phyloP scores from a whole-genome alignment of 805 yeast species.

The Danielia oregonensis region DNA sequence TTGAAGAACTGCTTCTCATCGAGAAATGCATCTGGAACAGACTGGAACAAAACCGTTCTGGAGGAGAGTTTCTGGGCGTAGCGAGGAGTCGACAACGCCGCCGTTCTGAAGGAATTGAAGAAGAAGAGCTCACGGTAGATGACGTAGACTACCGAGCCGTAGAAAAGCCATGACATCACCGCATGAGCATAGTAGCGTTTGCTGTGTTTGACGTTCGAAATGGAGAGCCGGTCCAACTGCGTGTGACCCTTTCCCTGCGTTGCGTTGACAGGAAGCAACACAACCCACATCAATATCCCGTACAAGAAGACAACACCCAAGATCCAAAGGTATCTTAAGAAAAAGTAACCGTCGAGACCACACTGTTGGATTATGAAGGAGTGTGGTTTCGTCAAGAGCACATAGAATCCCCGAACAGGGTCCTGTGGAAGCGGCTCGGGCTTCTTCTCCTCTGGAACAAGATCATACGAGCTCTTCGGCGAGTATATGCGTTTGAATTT shows the following conservation, averaged over 20 bases:
- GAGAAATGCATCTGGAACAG: conserved; percentile 72
- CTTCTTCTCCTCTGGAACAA: conserved; percentile 50
- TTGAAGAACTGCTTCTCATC: conserved; percentile 70
- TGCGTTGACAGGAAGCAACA: conserved; percentile 83
- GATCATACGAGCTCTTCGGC: conserved; percentile 68
- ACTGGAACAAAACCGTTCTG: conserved; percentile 79
- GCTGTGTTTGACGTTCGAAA: conserved; percentile 62
- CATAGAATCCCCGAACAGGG: conserved; percentile 64
- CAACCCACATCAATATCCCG: conserved; percentile 54
- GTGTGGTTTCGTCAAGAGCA: conserved; percentile 63
- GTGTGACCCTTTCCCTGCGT: conserved; percentile 54
- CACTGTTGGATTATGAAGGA: conserved; percentile 78
- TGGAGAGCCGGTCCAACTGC: conserved; percentile 76
- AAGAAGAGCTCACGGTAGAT: conserved; percentile 80
- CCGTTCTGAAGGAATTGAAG: conserved; percentile 72
- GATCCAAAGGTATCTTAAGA: conserved; percentile 69
- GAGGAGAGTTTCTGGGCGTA: conserved; percentile 72
- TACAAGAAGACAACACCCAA: conserved; percentile 44
- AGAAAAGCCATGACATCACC: conserved; percentile 74
- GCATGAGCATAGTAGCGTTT: conserved; percentile 84
- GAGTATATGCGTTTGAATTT: conserved; percentile 72
- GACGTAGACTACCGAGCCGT: conserved; percentile 63
- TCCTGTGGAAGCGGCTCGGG: conserved; percentile 76
- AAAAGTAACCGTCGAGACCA: conserved; percentile 93
- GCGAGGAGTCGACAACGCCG: conserved; percentile 75